Evolutionary conservation across 2,329 filamentous ascomycete genomes (phyloP).

Genomic region (Penicillium palitans): DNA sequence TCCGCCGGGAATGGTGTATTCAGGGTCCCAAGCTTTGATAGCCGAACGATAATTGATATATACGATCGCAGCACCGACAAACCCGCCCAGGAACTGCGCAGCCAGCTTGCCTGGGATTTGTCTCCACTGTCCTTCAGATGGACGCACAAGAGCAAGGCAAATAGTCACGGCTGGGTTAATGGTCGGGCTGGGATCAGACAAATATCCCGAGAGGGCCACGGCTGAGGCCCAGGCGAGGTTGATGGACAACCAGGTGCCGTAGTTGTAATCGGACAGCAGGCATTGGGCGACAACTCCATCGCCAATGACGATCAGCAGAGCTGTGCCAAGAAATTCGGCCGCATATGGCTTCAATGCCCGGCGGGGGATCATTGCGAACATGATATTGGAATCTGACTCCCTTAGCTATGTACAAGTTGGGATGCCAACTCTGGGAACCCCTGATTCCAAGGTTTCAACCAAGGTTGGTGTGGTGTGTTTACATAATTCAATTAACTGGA

Average conservation of each 20-base stretch:
- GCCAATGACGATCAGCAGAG: constrained; percentile 34
- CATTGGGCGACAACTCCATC: constrained; percentile 37
- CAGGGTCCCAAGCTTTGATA: constrained; percentile 34
- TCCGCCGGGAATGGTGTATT: constrained; percentile 33
- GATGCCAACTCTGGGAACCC: neutral
- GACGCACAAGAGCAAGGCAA: constrained; percentile 31
- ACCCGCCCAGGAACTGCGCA: constrained; percentile 34
- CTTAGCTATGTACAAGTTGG: neutral
- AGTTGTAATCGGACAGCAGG: constrained; percentile 34
- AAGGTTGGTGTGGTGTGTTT: neutral
- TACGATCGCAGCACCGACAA: constrained; percentile 33
- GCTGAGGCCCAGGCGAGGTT: constrained; percentile 36
- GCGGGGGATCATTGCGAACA: constrained; percentile 17
- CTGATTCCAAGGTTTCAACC: neutral
- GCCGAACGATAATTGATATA: constrained; percentile 36
- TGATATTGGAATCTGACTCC: neutral
- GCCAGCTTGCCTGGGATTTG: constrained; percentile 30
- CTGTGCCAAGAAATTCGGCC: constrained; percentile 36
- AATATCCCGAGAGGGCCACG: constrained; percentile 31
- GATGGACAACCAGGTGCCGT: constrained; percentile 38
- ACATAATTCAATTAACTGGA: neutral
- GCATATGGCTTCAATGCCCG: constrained; percentile 27
- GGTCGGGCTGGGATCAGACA: constrained; percentile 30
- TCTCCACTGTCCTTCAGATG: constrained; percentile 29
- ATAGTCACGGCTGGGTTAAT: constrained; percentile 33